Percentiles rank a stretch among this genome's conserved stretches.
Conservation (phyloP, 2,329 filamentous ascomycete species). For the Emmonsiellopsis sp. region DNA sequence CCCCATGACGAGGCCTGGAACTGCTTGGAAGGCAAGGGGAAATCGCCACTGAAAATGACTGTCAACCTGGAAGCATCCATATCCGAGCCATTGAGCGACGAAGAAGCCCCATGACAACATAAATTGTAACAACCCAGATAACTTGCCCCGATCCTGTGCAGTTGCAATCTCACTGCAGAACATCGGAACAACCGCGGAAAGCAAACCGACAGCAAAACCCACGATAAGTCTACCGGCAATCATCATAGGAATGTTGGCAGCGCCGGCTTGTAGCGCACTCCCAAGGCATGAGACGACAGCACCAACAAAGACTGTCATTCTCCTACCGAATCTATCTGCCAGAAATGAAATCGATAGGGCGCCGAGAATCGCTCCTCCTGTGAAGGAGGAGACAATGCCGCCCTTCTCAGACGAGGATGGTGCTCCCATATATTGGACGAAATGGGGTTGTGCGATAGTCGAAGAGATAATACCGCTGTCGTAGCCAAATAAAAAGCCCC, state of each 20-base stretch:
- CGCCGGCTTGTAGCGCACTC: constrained; percentile 49
- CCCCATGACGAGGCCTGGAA: constrained; percentile 36
- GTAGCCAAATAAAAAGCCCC: constrained; percentile 41
- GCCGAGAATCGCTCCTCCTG: constrained; percentile 34
- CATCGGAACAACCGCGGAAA: constrained; percentile 46
- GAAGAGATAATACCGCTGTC: constrained; percentile 37
- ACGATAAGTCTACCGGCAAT: constrained; percentile 45
- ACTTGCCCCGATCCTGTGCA: constrained; percentile 46
- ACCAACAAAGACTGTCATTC: constrained; percentile 50
- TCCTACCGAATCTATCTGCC: constrained; percentile 39
- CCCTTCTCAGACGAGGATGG: constrained; percentile 45
- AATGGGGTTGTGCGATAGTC: constrained; percentile 48
- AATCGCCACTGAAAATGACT: constrained; percentile 31
- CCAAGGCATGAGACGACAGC: constrained; percentile 50
- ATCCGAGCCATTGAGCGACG: constrained; percentile 28
- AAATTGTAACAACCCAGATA: constrained; percentile 35
- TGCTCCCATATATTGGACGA: constrained; percentile 50
- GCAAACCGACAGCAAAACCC: constrained; percentile 38
- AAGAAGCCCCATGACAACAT: constrained; percentile 37
- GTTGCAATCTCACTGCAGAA: constrained; percentile 56
- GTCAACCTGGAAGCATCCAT: constrained; percentile 9
- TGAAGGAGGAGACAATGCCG: constrained; percentile 56
- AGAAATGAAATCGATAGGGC: background rate
- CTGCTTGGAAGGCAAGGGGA: constrained; percentile 37
- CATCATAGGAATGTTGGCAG: constrained; percentile 48